These are phyloP conservation scores for Vigna radiata DNA, from an alignment of 306 rosid genomes.

Conservation along the genomic window DNA sequence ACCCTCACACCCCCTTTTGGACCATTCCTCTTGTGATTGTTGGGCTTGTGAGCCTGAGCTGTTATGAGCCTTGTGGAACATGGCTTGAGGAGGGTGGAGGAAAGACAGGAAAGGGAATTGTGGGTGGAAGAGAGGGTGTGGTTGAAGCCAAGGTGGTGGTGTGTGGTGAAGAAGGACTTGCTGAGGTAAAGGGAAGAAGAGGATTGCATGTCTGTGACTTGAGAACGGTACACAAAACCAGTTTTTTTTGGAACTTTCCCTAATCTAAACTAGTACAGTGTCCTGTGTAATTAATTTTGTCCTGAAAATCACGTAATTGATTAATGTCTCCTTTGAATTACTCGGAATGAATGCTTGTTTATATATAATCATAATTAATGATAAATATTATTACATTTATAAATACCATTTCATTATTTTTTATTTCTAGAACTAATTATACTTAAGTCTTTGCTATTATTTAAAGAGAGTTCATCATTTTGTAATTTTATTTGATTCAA, in stretches of 20 bases:
- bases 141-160: constrained; percentile 48
- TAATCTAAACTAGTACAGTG: not conserved
- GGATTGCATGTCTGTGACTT: constrained; percentile 52
- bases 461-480: too few species aligned
- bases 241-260: not conserved
- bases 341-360: too few species aligned
- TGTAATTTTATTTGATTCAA: too few species aligned
- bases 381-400: too few species aligned
- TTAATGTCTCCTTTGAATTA: too few species aligned
- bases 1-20: constrained; percentile 40
- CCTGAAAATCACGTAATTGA: too few species aligned
- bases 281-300: too few species aligned
- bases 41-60: constrained; percentile 52
- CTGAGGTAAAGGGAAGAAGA: constrained; percentile 48
- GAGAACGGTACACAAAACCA: not conserved
- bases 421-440: too few species aligned
- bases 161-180: constrained; percentile 42
- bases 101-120: constrained; percentile 46
- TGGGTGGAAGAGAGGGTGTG: constrained; percentile 51
- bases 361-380: too few species aligned
- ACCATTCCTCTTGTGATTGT: constrained; percentile 34
- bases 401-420: too few species aligned
- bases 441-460: too few species aligned
- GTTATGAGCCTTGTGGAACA: constrained; percentile 46
- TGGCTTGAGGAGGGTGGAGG: constrained; percentile 8